A percentile compares a stretch with the other conserved stretches of the same genome.
phyloP scores from a whole-genome alignment of 1,139 yeast genomes.

The Ogataea hybrid region DNA sequence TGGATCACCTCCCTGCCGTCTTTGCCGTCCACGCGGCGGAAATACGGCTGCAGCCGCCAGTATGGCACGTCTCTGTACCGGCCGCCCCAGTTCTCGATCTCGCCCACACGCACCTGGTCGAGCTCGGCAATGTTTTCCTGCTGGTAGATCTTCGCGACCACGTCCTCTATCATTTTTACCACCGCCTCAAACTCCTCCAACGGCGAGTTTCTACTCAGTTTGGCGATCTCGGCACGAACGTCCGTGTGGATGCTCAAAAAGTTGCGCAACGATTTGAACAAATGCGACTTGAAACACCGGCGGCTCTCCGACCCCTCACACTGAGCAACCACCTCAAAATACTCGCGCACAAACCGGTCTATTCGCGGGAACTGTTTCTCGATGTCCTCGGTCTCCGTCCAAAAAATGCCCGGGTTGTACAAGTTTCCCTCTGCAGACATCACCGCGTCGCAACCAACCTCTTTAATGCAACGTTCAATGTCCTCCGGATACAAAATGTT shows the following conservation, averaged over 20 bases:
- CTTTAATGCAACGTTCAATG: conserved; percentile 60
- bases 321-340: conserved; percentile 74
- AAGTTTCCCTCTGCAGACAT: conserved; percentile 98
- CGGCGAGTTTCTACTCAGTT: conserved; percentile 41
- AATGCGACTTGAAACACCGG: conserved; percentile 87
- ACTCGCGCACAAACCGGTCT: conserved; percentile 79
- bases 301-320: conserved; percentile 73
- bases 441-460: conserved; percentile 78
- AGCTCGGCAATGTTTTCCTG: conserved; percentile 42
- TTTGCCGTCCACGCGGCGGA: conserved; percentile 78
- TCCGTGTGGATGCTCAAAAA: conserved; percentile 75
- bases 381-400: conserved; percentile 49
- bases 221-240: conserved; percentile 71
- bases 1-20: conserved; percentile 44
- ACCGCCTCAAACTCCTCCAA: conserved; percentile 67
- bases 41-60: conserved; percentile 97
- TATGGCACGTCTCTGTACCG: conserved; percentile 80
- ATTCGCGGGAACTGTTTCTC: conserved; percentile 82
- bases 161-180: conserved; percentile 63
- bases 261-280: conserved; percentile 81
- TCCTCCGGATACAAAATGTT: conserved; percentile 86
- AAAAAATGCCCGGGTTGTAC: conserved; percentile 89
- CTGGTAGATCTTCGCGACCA: conserved; percentile 55
- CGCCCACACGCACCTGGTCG: conserved; percentile 57
- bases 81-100: conserved; percentile 72